These are phyloP conservation scores for Hypsizygus marmoreus DNA, from an alignment of 768 basidiomycete genomes.

Conservation along the genomic window DNA sequence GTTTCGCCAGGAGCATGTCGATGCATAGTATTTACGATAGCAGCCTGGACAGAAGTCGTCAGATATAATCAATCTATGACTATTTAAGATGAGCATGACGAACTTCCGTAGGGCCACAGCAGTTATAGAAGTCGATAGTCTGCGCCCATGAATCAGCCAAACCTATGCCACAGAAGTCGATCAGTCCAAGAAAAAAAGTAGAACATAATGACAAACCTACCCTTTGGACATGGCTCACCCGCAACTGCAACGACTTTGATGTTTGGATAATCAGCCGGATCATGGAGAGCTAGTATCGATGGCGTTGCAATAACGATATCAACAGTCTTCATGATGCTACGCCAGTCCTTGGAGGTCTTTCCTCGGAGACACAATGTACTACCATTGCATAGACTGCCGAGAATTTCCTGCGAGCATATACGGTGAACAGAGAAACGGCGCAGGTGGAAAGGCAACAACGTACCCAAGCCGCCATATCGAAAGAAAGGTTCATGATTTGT, in stretches of 20 bases:
- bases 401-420: slow-evolving; percentile 51
- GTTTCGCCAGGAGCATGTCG: slow-evolving; percentile 38
- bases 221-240: slow-evolving; percentile 53
- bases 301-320: slow-evolving; percentile 57
- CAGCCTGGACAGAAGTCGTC: slow-evolving; percentile 42
- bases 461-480: slow-evolving; percentile 68
- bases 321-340: slow-evolving; percentile 45
- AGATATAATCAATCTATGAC: not conserved
- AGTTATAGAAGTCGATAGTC: slow-evolving; percentile 44
- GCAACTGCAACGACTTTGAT: slow-evolving; percentile 53
- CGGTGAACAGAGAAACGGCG: slow-evolving; percentile 42
- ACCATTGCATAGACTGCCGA: slow-evolving; percentile 52
- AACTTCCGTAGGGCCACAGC: slow-evolving; percentile 57
- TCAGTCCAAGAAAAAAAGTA: not conserved
- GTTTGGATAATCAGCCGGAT: slow-evolving; percentile 50
- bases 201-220: slow-evolving; percentile 23
- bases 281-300: slow-evolving; percentile 47
- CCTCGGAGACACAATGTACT: slow-evolving; percentile 54
- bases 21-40: slow-evolving; percentile 55
- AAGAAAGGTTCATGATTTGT: slow-evolving; percentile 62
- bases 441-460: not conserved
- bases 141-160: slow-evolving; percentile 45
- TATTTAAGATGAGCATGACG: not conserved
- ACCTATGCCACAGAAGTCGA: slow-evolving; percentile 16
- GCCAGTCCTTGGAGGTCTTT: slow-evolving; percentile 51